Evolutionary conservation across 108 stramenopile species (phyloP), one percentile per base, ranked within the genome.

Genomic region (Pseudonitzschia pungens): DNA sequence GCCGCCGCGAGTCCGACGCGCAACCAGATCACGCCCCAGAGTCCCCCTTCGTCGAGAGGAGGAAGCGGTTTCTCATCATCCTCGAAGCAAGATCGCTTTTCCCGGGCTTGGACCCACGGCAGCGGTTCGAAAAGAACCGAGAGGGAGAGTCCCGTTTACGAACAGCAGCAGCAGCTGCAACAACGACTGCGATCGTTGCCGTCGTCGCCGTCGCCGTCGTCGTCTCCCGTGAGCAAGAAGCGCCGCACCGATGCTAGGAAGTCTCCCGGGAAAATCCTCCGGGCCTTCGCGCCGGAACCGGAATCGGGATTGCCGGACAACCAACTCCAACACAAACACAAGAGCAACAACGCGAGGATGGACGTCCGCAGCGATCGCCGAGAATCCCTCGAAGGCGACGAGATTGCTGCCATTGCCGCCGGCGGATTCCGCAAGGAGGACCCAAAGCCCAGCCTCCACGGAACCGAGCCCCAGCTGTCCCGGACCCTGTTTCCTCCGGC

Each of bases 361-460:
- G n/a, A n/a, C n/a, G n/a, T n/a, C n/a, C n/a, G n/a, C n/a, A 51
- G 50, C 50, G 50, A 51, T 51, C 50, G 50, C 50, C 50, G 50
- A 9, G 3, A 10, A 9, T 24, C 54, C 26, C 26, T 55, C 24
- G 54, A 24, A 5, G 2, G 24, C 54, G 54, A 55, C 54, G 54
- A 55, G 54, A 55, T 55, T 24, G 54, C 24, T 10, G 21, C 54
- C 54, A 26, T 55, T 22, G 54, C 54, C 54, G 54, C 54, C 5
- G 54, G 54, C 0, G 54, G 54, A 12, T 55, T 24, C 10, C 4
- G 26, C 24, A 55, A 24, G 54, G 54, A 55, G 20, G 54, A 55
- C 14, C 45, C 45, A 4, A 36, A 36, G 36, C 36, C 36, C 36
- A 36, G 36, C 36, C 36, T 36, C 36, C 36, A 5, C 45, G 45